These are phyloP conservation scores for Talaromyces sp. DNA, from an alignment of 2,329 filamentous ascomycete genomes.

Conservation along the genomic window DNA sequence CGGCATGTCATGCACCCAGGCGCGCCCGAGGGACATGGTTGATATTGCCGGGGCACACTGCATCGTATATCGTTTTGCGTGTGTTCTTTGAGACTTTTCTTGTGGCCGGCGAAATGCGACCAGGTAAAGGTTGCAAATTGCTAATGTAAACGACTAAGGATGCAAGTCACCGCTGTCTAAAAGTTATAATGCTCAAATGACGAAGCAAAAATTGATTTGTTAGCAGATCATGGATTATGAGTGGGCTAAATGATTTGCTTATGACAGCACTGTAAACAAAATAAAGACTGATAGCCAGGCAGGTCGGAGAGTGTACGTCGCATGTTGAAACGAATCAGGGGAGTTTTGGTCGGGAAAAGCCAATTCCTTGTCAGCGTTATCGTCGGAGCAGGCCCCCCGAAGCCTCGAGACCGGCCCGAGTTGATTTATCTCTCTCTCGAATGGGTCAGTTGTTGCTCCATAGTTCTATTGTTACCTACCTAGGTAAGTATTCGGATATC, in stretches of 20 bases:
- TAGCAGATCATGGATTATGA: background rate
- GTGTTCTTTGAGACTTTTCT: background rate
- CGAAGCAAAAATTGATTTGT: background rate
- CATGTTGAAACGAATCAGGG: background rate
- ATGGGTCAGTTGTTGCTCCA: too few species aligned
- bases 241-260: background rate
- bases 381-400: background rate
- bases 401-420: background rate
- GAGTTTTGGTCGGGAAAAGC: slow-evolving; percentile 1
- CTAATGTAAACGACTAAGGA: background rate
- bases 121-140: background rate
- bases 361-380: background rate
- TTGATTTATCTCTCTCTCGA: background rate
- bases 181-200: background rate
- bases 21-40: slow-evolving; percentile 71
- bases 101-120: background rate
- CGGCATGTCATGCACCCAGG: slow-evolving; percentile 64
- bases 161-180: background rate
- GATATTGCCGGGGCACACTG: slow-evolving; percentile 58
- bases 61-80: background rate
- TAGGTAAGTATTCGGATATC: background rate
- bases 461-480: too few species aligned
- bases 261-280: background rate
- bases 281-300: background rate
- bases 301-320: background rate